Conservation (phyloP, 2,329 filamentous ascomycete genomes). For the Nannizziopsis barbatae region DNA sequence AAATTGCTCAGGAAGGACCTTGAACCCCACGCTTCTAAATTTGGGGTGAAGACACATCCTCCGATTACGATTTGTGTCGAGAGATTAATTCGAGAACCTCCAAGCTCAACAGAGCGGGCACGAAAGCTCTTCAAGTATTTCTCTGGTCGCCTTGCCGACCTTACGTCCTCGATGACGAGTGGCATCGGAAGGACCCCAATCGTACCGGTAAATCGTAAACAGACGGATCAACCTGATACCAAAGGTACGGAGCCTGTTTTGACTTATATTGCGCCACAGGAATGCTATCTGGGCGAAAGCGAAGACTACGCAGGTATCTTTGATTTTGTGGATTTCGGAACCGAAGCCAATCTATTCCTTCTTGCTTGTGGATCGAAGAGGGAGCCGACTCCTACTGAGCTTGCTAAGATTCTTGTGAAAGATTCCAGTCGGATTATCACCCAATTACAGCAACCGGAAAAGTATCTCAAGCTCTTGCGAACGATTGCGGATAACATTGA, state of each 20-base stretch:
- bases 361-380: slow-evolving; percentile 80
- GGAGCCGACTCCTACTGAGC: slow-evolving; percentile 76
- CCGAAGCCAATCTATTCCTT: slow-evolving; percentile 77
- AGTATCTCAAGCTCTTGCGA: slow-evolving; percentile 73
- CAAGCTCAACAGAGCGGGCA: slow-evolving; percentile 55
- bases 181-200: slow-evolving; percentile 56
- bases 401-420: slow-evolving; percentile 69
- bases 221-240: slow-evolving; percentile 26
- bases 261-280: slow-evolving; percentile 54
- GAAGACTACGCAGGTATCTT: slow-evolving; percentile 79
- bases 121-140: slow-evolving; percentile 72
- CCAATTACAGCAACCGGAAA: slow-evolving; percentile 67
- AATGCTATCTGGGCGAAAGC: slow-evolving; percentile 67
- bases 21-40: slow-evolving; percentile 69
- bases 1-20: slow-evolving; percentile 64
- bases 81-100: slow-evolving; percentile 59
- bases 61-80: slow-evolving; percentile 66
- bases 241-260: slow-evolving; percentile 31
- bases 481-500: slow-evolving; percentile 64
- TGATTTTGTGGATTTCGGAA: slow-evolving; percentile 90
- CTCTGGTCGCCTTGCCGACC: slow-evolving; percentile 60
- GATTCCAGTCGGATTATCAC: slow-evolving; percentile 75
- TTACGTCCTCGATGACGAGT: slow-evolving; percentile 50
- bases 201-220: slow-evolving; percentile 50
- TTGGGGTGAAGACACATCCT: slow-evolving; percentile 76